Percentiles rank a stretch among this genome's conserved stretches.
phyloP scores from a whole-genome alignment of 2,329 filamentous ascomycete genomes.

The Sporothrix brasiliensis region DNA sequence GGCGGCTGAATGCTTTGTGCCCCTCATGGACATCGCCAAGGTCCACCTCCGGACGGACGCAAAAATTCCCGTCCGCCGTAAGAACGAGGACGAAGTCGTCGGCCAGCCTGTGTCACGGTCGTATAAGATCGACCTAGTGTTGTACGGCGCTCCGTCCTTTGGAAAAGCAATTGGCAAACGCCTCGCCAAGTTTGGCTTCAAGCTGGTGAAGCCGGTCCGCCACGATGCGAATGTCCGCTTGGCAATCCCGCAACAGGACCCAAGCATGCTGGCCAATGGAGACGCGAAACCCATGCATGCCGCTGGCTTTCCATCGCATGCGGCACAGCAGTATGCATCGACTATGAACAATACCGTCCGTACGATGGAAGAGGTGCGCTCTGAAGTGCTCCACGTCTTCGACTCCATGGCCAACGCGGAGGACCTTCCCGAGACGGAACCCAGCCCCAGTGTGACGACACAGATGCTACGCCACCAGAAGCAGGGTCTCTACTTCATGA shows the following conservation, averaged over 20 bases:
- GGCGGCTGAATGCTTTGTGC: constrained; percentile 68
- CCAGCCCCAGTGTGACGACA: constrained; percentile 63
- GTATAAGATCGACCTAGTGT: constrained; percentile 69
- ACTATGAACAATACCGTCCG: constrained; percentile 41
- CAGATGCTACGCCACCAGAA: constrained; percentile 82
- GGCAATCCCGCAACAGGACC: constrained; percentile 63
- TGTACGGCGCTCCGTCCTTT: constrained; percentile 75
- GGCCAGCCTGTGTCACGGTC: constrained; percentile 64
- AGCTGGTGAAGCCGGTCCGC: constrained; percentile 66
- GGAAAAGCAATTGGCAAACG: constrained; percentile 67
- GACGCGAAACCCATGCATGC: neutral
- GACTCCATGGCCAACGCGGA: constrained; percentile 78
- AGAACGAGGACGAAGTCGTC: constrained; percentile 63
- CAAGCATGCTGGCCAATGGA: constrained; percentile 44
- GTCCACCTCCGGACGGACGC: constrained; percentile 71
- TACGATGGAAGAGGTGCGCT: constrained; percentile 82
- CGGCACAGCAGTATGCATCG: neutral
- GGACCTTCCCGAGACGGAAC: constrained; percentile 72
- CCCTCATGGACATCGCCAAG: constrained; percentile 69
- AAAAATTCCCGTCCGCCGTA: constrained; percentile 68
- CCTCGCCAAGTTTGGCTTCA: constrained; percentile 67
- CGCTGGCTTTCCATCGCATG: neutral
- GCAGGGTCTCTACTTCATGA: constrained; percentile 87
- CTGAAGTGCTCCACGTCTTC: constrained; percentile 84
- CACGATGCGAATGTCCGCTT: constrained; percentile 70